These are phyloP conservation scores for Bertia moriformis DNA, from an alignment of 2,329 filamentous ascomycete species.

Conservation along the genomic window DNA sequence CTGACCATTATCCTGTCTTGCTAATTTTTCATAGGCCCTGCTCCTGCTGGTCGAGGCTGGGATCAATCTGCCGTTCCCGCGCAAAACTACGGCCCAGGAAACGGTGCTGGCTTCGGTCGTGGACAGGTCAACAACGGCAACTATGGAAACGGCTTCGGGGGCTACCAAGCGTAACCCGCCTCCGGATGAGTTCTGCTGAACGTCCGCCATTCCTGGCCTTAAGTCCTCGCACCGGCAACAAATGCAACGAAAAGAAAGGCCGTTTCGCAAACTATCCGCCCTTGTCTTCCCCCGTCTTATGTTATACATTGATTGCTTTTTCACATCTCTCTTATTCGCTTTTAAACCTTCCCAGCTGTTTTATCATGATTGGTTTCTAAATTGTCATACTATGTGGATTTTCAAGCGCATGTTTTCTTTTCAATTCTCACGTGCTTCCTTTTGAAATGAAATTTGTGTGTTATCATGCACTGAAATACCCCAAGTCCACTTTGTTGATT, in stretches of 20 bases:
- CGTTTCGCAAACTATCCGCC: too few species aligned
- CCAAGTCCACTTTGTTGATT: conserved; percentile 1
- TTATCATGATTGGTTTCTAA: neutral
- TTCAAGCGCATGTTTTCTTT: neutral
- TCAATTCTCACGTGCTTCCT: neutral
- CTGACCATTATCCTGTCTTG: conserved; percentile 5
- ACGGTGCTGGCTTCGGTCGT: conserved; percentile 72
- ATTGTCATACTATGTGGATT: neutral
- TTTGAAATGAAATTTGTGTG: neutral
- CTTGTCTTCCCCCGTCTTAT: too few species aligned
- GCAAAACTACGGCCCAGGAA: conserved; percentile 50
- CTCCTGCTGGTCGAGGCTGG: conserved; percentile 32
- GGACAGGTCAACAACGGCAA: conserved; percentile 47
- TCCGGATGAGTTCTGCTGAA: too few species aligned
- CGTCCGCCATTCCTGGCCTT: too few species aligned
- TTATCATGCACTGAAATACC: neutral
- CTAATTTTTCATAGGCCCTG: conserved; percentile 6
- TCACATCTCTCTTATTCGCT: too few species aligned
- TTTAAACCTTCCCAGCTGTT: too few species aligned
- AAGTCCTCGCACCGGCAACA: too few species aligned
- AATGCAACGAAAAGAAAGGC: too few species aligned
- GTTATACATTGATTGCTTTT: too few species aligned
- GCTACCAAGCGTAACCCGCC: conserved; percentile 39
- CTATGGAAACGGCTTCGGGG: conserved; percentile 46
- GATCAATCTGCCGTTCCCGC: conserved; percentile 53